These are phyloP conservation scores for Trypanosoma melophagium DNA, from an alignment of 208 protist genomes.

Conservation along the genomic window DNA sequence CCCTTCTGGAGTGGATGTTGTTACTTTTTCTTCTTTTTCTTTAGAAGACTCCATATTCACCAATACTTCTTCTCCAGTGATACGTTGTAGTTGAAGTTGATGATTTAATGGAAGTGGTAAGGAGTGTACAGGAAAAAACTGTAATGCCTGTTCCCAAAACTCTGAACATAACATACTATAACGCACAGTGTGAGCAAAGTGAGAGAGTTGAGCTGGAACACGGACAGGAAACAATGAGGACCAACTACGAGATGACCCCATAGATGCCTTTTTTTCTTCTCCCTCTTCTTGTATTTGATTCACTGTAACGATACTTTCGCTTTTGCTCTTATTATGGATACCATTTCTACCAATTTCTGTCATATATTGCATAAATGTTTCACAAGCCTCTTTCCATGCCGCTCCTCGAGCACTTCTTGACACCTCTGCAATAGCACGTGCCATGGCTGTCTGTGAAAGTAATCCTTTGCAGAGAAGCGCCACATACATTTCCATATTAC, in stretches of 20 bases:
- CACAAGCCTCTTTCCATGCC: conserved; percentile 50
- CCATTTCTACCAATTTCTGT: not conserved
- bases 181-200: conserved; percentile 53
- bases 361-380: conserved; percentile 47
- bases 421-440: conserved; percentile 44
- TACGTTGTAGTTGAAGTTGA: conserved; percentile 24
- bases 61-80: conserved; percentile 2
- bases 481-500: conserved; percentile 44
- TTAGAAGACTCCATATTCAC: not conserved
- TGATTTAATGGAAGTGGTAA: conserved; percentile 55
- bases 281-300: too few relatives aligned
- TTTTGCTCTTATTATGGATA: not conserved
- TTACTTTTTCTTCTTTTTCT: not conserved
- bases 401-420: conserved; percentile 34
- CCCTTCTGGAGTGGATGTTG: not conserved
- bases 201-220: conserved; percentile 40
- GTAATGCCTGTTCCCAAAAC: conserved; percentile 49
- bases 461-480: conserved; percentile 48
- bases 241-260: not conserved
- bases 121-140: conserved; percentile 38
- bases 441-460: conserved; percentile 42
- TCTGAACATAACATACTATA: conserved; percentile 50
- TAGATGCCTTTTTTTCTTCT: not conserved
- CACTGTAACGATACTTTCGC: not conserved
- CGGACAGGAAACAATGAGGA: conserved; percentile 23